A percentile compares a stretch with the other conserved stretches of the same genome.
These are phyloP conservation scores for Neurospora hispaniola DNA, from an alignment of 495 filamentous ascomycete species.

Conservation along the genomic window DNA sequence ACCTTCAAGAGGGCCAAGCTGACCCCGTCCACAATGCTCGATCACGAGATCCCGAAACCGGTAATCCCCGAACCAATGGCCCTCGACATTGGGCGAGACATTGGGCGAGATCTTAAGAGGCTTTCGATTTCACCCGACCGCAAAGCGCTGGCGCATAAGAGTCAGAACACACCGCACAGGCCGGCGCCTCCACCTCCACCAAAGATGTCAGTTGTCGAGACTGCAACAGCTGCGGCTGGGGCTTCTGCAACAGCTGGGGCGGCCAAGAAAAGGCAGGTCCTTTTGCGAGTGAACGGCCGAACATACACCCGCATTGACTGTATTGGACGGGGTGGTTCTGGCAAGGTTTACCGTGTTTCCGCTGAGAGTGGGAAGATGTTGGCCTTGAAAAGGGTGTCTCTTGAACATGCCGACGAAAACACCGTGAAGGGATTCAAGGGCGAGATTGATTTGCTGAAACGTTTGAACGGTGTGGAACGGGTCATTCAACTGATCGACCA, in stretches of 20 bases:
- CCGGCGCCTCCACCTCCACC: constrained; percentile 78
- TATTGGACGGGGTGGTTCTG: constrained; percentile 84
- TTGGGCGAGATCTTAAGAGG: constrained; percentile 7
- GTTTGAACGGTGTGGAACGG: constrained; percentile 70
- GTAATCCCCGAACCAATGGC: constrained; percentile 25
- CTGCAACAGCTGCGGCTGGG: constrained; percentile 76
- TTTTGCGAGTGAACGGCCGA: constrained; percentile 83
- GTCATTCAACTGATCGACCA: constrained; percentile 86
- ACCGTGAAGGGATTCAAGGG: constrained; percentile 87
- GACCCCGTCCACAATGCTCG: constrained; percentile 37
- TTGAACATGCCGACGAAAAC: constrained; percentile 78
- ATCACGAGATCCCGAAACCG: constrained; percentile 52
- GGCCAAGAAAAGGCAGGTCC: constrained; percentile 59
- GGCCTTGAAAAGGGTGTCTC: constrained; percentile 82
- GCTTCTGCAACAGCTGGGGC: constrained; percentile 62
- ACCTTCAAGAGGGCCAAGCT: constrained; percentile 50
- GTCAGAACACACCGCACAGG: constrained; percentile 72
- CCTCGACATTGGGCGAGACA: constrained; percentile 16
- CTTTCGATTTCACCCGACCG: constrained; percentile 43
- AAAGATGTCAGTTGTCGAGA: constrained; percentile 90
- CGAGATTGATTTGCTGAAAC: constrained; percentile 85
- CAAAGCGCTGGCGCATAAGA: constrained; percentile 59
- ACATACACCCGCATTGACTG: constrained; percentile 79
- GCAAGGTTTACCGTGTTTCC: constrained; percentile 91
- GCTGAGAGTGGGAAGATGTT: constrained; percentile 93